Evolutionary conservation across 805 yeast species (phyloP), one percentile per base, ranked within the genome.

Genomic region (Candida insectorum): DNA sequence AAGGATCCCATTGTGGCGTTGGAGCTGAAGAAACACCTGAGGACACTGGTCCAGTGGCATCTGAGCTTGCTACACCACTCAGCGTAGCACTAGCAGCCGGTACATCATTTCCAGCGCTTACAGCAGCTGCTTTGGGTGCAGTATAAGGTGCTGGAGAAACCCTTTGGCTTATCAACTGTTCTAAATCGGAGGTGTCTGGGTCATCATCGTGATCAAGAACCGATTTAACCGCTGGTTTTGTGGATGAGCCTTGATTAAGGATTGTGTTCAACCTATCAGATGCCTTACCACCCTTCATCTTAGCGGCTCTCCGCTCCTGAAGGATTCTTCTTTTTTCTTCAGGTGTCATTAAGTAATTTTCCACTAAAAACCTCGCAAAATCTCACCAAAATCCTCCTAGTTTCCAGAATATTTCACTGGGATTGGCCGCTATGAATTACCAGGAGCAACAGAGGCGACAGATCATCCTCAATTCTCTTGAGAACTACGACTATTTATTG

Each of bases 291-390:
- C 69, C 65, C 31, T 64, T 58, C 64, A 80, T 68, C 51, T 78
- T 79, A 41, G 82, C 79, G 27, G 75, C 79, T 49, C 87, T 69
- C 50, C 83, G 69, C 49, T 81, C 85, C 37, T 85, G 66, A 28
- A 80, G 54, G 15, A 78, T 45, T 34, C 64, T 63, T 48, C 78
- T 73, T 56, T 72, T 77, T 43, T 79, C 85, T 25, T 77, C 79
- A 6, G 75, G 41, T 26, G 44, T 36, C 36, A 40, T 24, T 12
- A 34, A 12, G 16, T 15, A 26, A 15, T 11, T 26, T 26, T 20
- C 10, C 8, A 20, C 11, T 8, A 20, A 20, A 20, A n/a, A n/a
- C n/a, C n/a, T n/a, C n/a, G n/a, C n/a, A n/a, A n/a, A n/a, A n/a
- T n/a, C n/a, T n/a, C n/a, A n/a, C n/a, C n/a, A n/a, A n/a, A n/a